These are phyloP conservation scores for Thelonectria discophora DNA, from an alignment of 2,329 filamentous ascomycete species.

Conservation along the genomic window DNA sequence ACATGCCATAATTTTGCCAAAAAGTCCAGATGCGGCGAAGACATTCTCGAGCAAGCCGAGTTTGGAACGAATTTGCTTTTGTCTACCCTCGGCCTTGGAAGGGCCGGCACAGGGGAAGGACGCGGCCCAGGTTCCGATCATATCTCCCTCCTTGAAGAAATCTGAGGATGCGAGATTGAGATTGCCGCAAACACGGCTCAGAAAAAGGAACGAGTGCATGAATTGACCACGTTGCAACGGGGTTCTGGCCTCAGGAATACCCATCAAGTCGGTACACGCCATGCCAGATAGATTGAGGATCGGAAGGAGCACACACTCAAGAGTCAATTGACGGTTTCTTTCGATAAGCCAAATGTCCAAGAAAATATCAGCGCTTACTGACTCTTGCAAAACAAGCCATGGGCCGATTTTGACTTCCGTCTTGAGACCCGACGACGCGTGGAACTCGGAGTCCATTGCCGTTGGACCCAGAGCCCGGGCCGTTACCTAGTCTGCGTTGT, in stretches of 20 bases:
- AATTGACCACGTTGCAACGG: constrained; percentile 2
- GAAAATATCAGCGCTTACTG: background rate
- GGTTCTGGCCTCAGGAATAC: background rate
- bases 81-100: background rate
- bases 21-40: background rate
- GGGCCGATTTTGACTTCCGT: background rate
- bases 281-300: background rate
- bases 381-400: background rate
- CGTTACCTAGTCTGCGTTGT: background rate
- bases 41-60: background rate
- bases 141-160: background rate
- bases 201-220: constrained; percentile 9
- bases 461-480: constrained; percentile 5
- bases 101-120: background rate
- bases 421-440: background rate
- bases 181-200: background rate
- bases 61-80: background rate
- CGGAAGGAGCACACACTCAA: background rate
- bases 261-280: background rate
- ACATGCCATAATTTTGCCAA: background rate
- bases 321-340: background rate
- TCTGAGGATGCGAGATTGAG: constrained; percentile 1
- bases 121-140: background rate
- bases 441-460: background rate
- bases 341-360: background rate